Base-by-base conservation (phyloP, 306 rosid genomes). In the Cajanus cajan region DNA sequence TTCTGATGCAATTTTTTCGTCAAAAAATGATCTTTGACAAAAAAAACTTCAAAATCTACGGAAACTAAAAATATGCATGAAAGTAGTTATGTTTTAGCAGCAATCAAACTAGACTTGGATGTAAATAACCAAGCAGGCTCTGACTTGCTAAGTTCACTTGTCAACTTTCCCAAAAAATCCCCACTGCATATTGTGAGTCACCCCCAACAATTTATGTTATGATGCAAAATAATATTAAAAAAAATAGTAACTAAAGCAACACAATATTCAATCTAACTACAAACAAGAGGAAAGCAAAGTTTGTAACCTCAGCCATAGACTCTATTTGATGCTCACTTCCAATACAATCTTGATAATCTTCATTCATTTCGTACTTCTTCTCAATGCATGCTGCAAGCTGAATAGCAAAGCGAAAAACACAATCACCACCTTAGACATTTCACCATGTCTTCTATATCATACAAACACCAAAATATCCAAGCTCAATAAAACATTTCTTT, bases 81-180 rank as follows among this genome's bases (percentile, higher is more conserved):
- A 13, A 37, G 73, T 54, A 67, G 57, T 0, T 10, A 45, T 55
- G 21, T 54, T 9, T 50, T 45, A 55, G 73, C 68, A 16, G 47
- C 37, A 12, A 33, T 15, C 68, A 62, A 33, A 2, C 67, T 1
- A 68, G 66, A 37, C 68, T 55, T 36, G 73, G 71, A 66, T 15
- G 25, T 10, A 16, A 68, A 24, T 68, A 68, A 59, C 73, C 73
- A 48, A 68, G 79, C 64, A 21, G 65, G 73, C 67, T 48, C 90
- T 86, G 88, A 90, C 97, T 90, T 88, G 89, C 88, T 87, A 85
- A 75, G 82, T 84, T 92, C 95, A 92, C 93, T 95, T 90, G 95
- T 92, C 95, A 86, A 57, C 82, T 87, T 89, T 86, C 89, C 85
- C 79, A 68, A 80, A 71, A 89, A 82, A 41, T 68, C 73, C 85